phyloP scores from a whole-genome alignment of 192 early-diverging fungal genomes.

The Rhizophagus clarus region DNA sequence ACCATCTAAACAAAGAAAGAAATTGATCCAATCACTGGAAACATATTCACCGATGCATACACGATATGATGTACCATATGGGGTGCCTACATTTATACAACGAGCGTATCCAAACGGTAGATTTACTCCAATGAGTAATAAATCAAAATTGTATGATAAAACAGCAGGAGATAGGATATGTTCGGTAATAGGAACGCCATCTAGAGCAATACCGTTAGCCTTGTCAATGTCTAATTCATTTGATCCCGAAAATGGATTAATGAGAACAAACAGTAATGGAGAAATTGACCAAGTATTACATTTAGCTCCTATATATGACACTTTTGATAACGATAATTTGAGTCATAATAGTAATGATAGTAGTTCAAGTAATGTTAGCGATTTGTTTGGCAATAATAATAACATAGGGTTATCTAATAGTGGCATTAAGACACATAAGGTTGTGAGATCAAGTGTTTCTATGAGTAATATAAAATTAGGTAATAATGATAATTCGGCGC shows the following conservation, averaged over 20 bases:
- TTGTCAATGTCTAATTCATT: background rate
- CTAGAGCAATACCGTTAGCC: background rate
- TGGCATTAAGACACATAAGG: background rate
- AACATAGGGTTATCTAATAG: too few relatives aligned
- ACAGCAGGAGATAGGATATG: background rate
- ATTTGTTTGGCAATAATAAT: background rate
- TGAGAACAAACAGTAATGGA: background rate
- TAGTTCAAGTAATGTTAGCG: background rate
- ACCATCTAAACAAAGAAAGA: slow-evolving; percentile 64
- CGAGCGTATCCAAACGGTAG: slow-evolving; percentile 62
- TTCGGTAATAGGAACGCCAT: slow-evolving; percentile 17
- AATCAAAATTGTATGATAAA: slow-evolving; percentile 38
- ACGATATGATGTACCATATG: slow-evolving; percentile 43
- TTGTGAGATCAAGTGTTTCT: background rate
- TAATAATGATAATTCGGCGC: background rate
- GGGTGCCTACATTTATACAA: slow-evolving; percentile 61
- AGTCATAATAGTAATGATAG: background rate
- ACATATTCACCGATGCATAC: slow-evolving; percentile 50
- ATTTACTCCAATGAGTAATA: slow-evolving; percentile 42
- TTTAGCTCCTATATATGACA: background rate
- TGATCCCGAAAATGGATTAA: slow-evolving; percentile 1
- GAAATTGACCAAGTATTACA: background rate
- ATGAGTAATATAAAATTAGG: background rate
- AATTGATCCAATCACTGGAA: slow-evolving; percentile 62
- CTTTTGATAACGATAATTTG: background rate